A percentile compares a stretch with the other conserved stretches of the same genome.
Conservation (phyloP, 352 stramenopile species). For the Pythium monospermum region DNA sequence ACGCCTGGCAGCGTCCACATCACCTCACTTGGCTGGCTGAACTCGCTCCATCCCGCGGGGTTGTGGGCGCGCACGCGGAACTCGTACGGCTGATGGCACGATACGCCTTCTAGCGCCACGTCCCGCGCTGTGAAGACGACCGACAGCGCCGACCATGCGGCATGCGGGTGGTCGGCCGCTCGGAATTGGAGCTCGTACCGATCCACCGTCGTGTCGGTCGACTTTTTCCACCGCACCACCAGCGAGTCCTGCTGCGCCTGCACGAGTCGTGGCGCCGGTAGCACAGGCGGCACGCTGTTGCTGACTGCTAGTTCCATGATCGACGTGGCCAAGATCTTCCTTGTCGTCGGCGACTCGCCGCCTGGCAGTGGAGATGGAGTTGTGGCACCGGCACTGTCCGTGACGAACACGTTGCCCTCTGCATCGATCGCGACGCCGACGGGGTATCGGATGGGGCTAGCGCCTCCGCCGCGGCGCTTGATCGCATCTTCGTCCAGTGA, state of each 20-base stretch:
- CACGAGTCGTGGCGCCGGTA: constrained; percentile 38
- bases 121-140: constrained; percentile 33
- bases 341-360: constrained; percentile 12
- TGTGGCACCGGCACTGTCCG: constrained; percentile 20
- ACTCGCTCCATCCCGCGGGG: constrained; percentile 62
- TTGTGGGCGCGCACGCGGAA: constrained; percentile 69
- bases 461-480: constrained; percentile 36
- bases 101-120: constrained; percentile 34
- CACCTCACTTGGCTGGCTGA: constrained; percentile 36
- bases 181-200: constrained; percentile 72
- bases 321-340: constrained; percentile 58
- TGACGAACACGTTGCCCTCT: constrained; percentile 72
- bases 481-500: constrained; percentile 62
- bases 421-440: constrained; percentile 60
- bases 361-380: neutral
- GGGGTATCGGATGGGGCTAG: constrained; percentile 54
- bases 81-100: constrained; percentile 44
- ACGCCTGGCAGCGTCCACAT: constrained; percentile 57
- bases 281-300: constrained; percentile 29
- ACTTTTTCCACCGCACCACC: constrained; percentile 53
- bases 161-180: constrained; percentile 38
- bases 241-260: constrained; percentile 48
- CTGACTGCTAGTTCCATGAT: constrained; percentile 52
- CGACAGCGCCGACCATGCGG: constrained; percentile 39
- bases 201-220: constrained; percentile 57